phyloP scores from a whole-genome alignment of 2,329 filamentous ascomycete genomes.

The Penicillium paneum region DNA sequence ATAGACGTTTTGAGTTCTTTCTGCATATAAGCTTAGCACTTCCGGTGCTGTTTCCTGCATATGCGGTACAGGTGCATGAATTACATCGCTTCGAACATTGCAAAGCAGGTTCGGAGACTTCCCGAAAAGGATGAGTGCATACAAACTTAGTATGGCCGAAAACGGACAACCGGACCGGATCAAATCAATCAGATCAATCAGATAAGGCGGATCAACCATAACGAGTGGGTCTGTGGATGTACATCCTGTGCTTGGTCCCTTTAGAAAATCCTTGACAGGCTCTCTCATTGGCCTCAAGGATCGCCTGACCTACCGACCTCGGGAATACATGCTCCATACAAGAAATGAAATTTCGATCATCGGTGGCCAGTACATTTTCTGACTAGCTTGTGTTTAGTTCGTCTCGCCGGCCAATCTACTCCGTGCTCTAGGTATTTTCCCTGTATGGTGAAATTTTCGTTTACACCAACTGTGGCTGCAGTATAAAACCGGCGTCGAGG shows the following conservation, averaged over 20 bases:
- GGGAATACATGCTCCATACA: neutral
- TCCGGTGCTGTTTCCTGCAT: neutral
- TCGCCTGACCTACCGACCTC: neutral
- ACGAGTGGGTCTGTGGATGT: neutral
- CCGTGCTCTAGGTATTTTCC: no score
- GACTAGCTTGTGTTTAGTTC: no score
- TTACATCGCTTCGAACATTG: no score
- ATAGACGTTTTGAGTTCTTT: neutral
- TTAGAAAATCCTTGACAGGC: neutral
- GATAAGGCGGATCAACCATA: neutral
- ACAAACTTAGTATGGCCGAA: neutral
- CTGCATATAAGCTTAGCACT: neutral
- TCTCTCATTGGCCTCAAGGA: neutral
- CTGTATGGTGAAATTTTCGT: no score
- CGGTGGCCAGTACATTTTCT: neutral
- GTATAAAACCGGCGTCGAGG: no score
- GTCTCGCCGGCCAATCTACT: no score
- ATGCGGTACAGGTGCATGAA: no score
- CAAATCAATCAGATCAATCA: neutral
- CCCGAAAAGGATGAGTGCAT: neutral
- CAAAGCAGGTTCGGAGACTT: neutral
- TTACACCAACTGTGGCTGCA: no score
- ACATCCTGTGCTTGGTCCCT: neutral
- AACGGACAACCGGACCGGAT: neutral
- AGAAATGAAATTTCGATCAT: neutral